Evolutionary conservation across 208 protist genomes (phyloP), one percentile per base, ranked within the genome.

Genomic region (Leptomonas pyrrhocoris): DNA sequence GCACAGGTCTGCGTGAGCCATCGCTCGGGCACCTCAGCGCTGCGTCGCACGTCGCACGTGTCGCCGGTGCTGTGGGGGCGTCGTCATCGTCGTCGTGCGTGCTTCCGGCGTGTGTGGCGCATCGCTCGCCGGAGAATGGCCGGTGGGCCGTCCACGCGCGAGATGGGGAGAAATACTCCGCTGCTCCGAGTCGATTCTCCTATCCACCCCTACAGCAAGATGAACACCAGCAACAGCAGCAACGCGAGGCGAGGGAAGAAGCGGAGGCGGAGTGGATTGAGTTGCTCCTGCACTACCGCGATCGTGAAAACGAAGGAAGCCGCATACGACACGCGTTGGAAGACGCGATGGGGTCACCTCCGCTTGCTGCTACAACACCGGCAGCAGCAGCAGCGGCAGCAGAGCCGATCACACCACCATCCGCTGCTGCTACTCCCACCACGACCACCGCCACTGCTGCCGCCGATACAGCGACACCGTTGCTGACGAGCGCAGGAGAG

Each of bases 271-370:
- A 82, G 67, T 82, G 77, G 77, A 9, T 82, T 11, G 62, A 77
- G 45, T 28, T 78, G 31, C 71, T 82, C 5, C 66, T 82, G 23
- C 77, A 77, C 55, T 74, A 66, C 48, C 77, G 77, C 38, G 78
- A 83, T 23, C 73, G 78, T 8, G 73, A 83, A 31, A 83, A 83
- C 53, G 73, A 83, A 18, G 18, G 62, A 12, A 23, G 40, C 1
- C 71, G 71, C 34, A 68, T 76, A 13, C 71, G 55, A 13, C 60
- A 56, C 28, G 43, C 62, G 0, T 15, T 63, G 34, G 45, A 19
- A 1, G 50, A 67, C 9, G 40, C 68, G 0, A 0, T 16, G n/a
- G n/a, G n/a, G n/a, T n/a, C 46, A 43, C 19, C 42, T 12, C 5
- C 34, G 1, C 30, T 6, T 7, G 50, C 12, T 0, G 23, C 57